These are phyloP conservation scores for Neocallimastix lanati DNA, from an alignment of 192 early-diverging fungal genomes.

Conservation along the genomic window DNA sequence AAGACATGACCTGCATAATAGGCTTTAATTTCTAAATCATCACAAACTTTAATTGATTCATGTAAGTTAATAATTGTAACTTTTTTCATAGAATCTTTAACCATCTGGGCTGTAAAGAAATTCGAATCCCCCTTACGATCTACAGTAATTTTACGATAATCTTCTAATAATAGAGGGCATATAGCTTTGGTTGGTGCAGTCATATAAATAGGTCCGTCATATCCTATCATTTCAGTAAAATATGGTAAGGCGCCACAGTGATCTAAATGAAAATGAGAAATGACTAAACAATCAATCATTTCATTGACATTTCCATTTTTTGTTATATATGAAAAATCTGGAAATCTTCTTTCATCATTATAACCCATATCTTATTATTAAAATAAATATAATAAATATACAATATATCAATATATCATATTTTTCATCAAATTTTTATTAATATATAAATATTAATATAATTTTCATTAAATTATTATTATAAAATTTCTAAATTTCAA, in stretches of 20 bases:
- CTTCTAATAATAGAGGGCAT: slow-evolving; percentile 76
- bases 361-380: slow-evolving; percentile 74
- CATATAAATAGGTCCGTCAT: slow-evolving; percentile 95
- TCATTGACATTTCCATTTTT: slow-evolving; percentile 60
- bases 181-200: slow-evolving; percentile 93
- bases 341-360: slow-evolving; percentile 78
- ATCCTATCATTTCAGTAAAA: slow-evolving; percentile 89
- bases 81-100: slow-evolving; percentile 89
- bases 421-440: too few relatives aligned
- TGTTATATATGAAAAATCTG: slow-evolving; percentile 86
- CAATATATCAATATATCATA: too few relatives aligned
- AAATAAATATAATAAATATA: too few relatives aligned
- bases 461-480: too few relatives aligned
- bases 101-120: slow-evolving; percentile 72
- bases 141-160: slow-evolving; percentile 81
- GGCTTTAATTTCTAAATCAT: background rate
- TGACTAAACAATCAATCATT: slow-evolving; percentile 77
- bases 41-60: slow-evolving; percentile 42
- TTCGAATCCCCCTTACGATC: slow-evolving; percentile 76
- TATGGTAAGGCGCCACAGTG: slow-evolving; percentile 93
- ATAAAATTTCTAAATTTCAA: too few relatives aligned
- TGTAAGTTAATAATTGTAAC: slow-evolving; percentile 18
- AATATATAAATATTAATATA: too few relatives aligned
- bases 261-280: slow-evolving; percentile 95
- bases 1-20: background rate